Evolutionary conservation across 257 asterid genomes (phyloP).

Genomic region (Voacanga thouarsii): DNA sequence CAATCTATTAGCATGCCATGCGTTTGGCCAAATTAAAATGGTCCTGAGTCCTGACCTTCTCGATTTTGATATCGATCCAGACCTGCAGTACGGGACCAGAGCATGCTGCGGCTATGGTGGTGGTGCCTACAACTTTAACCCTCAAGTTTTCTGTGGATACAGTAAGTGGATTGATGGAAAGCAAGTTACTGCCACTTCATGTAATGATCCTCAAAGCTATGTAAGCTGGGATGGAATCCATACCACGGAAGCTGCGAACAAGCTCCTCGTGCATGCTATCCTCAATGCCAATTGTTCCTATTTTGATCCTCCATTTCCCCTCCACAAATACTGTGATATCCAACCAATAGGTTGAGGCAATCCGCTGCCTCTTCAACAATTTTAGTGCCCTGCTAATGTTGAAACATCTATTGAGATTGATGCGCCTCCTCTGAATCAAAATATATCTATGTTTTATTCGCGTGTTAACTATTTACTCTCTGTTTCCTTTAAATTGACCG

Average conservation of each 20-base stretch:
- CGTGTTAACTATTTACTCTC: no score
- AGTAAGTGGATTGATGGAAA: constrained; percentile 38
- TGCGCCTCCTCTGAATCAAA: no score
- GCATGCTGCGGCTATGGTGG: constrained; percentile 73
- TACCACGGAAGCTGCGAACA: constrained; percentile 72
- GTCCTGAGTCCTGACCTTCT: background rate
- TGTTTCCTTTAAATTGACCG: no score
- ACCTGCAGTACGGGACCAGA: constrained; percentile 53
- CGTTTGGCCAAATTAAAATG: background rate
- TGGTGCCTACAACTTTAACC: constrained; percentile 52
- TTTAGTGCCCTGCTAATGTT: background rate
- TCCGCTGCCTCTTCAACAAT: background rate
- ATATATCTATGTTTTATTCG: no score
- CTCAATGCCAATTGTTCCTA: constrained; percentile 40
- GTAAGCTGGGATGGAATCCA: constrained; percentile 79
- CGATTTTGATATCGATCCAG: constrained; percentile 24
- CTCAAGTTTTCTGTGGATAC: constrained; percentile 40
- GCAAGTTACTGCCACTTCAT: constrained; percentile 38
- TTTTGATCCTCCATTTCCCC: constrained; percentile 40
- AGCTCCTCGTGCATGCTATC: constrained; percentile 42
- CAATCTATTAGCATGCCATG: background rate
- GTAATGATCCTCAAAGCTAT: constrained; percentile 51
- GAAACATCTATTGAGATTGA: background rate
- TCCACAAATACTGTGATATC: constrained; percentile 37
- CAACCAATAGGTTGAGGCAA: constrained; percentile 37